A percentile compares a stretch with the other conserved stretches of the same genome.
Conservation (phyloP, 306 rosid genomes). For the Styphnolobium japonicum region DNA sequence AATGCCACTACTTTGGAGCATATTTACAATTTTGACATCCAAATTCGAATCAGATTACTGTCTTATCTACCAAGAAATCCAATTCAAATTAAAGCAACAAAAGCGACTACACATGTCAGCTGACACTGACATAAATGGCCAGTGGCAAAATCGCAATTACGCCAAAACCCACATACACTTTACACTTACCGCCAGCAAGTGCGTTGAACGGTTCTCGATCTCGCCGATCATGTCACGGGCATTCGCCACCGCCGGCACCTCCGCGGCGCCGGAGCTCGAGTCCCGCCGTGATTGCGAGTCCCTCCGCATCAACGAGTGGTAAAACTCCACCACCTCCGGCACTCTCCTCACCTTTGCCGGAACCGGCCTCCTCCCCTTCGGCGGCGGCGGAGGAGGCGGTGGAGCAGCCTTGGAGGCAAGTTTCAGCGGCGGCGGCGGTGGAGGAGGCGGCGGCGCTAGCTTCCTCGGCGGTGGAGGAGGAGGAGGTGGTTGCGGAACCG, state of each 20-base stretch:
- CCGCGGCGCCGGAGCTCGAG: conserved; percentile 39
- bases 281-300: conserved; percentile 71
- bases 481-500: conserved; percentile 30
- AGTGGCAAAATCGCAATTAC: conserved; percentile 53
- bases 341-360: conserved; percentile 74
- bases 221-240: conserved; percentile 99
- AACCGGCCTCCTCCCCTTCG: conserved; percentile 41
- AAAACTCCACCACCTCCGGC: conserved; percentile 97
- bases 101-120: conserved; percentile 43
- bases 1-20: conserved; percentile 23
- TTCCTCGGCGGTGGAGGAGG: conserved; percentile 19
- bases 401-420: conserved; percentile 43
- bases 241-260: conserved; percentile 57
- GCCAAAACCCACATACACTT: conserved; percentile 11
- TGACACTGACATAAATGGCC: conserved; percentile 38
- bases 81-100: conserved; percentile 34
- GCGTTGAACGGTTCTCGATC: conserved; percentile 98
- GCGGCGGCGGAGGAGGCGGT: conserved; percentile 74
- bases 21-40: conserved; percentile 31
- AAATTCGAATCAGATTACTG: conserved; percentile 46
- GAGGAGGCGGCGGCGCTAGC: conserved; percentile 23
- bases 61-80: conserved; percentile 48
- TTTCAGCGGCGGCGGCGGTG: conserved; percentile 38
- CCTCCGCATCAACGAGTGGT: conserved; percentile 91
- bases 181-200: conserved; percentile 84